Conservation (phyloP, 1,284 basidiomycete species). For the Irpex sp. region DNA sequence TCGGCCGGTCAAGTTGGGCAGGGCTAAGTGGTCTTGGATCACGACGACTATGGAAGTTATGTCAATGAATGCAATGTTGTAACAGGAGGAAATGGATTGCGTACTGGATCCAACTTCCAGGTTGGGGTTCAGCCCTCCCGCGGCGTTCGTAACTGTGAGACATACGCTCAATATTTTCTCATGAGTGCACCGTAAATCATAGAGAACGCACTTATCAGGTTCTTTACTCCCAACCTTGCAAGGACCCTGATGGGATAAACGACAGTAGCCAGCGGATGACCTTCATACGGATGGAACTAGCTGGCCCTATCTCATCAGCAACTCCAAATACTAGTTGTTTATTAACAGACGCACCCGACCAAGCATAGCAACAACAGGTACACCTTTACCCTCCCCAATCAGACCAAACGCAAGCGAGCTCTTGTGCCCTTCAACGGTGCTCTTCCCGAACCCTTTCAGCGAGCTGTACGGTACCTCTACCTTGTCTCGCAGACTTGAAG, state of each 20-base stretch:
- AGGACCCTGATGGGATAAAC: slow-evolving; percentile 78
- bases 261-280: slow-evolving; percentile 61
- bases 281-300: slow-evolving; percentile 84
- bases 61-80: neutral
- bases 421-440: slow-evolving; percentile 77
- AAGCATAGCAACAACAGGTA: slow-evolving; percentile 82
- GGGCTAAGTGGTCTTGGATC: slow-evolving; percentile 77
- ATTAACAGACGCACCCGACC: slow-evolving; percentile 72
- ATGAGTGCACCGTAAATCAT: neutral
- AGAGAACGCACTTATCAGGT: slow-evolving; percentile 62
- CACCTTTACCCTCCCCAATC: slow-evolving; percentile 50
- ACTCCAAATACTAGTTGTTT: no score
- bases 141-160: slow-evolving; percentile 75
- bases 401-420: slow-evolving; percentile 77
- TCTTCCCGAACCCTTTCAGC: slow-evolving; percentile 67
- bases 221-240: slow-evolving; percentile 67
- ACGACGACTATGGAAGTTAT: slow-evolving; percentile 56
- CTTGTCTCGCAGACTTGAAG: slow-evolving; percentile 47
- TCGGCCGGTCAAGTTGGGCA: slow-evolving; percentile 69
- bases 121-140: slow-evolving; percentile 70
- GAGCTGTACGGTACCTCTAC: slow-evolving; percentile 56
- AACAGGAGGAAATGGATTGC: no score
- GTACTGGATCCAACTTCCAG: slow-evolving; percentile 79
- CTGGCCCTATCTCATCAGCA: slow-evolving; percentile 9
- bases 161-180: neutral